These are phyloP conservation scores for Linnemannia zychae DNA, from an alignment of 192 early-diverging fungal genomes.

Conservation along the genomic window DNA sequence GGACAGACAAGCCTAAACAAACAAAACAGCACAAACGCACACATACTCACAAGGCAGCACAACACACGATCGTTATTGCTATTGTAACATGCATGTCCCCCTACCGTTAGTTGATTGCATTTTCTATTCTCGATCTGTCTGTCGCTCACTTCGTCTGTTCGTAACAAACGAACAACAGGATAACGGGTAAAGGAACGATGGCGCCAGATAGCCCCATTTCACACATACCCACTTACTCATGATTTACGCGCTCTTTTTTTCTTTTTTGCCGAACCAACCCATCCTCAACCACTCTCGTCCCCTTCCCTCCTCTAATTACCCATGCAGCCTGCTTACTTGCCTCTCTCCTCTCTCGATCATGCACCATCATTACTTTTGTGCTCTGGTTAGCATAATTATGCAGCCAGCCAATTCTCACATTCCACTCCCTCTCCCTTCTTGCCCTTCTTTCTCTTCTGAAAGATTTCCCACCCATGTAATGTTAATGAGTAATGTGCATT, in stretches of 20 bases:
- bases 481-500: too few relatives aligned
- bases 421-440: too few relatives aligned
- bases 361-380: too few relatives aligned
- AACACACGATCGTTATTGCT: too few relatives aligned
- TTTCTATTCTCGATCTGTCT: slow-evolving; percentile 1
- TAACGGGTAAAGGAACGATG: neutral
- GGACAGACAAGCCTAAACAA: neutral
- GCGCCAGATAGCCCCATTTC: slow-evolving; percentile 21
- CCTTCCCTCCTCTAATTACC: neutral
- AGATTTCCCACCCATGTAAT: too few relatives aligned
- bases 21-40: neutral
- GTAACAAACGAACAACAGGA: neutral
- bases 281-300: neutral
- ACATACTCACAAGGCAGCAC: neutral
- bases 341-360: too few relatives aligned
- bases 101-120: neutral
- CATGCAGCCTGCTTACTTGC: too few relatives aligned
- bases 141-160: neutral
- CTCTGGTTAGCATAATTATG: too few relatives aligned
- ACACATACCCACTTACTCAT: neutral
- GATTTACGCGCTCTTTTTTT: slow-evolving; percentile 4
- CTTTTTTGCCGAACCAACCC: neutral
- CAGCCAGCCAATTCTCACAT: too few relatives aligned
- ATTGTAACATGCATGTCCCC: too few relatives aligned
- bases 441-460: too few relatives aligned